These are phyloP conservation scores for Helianthus tuberosus DNA, from an alignment of 129 eudicot species.

Conservation along the genomic window DNA sequence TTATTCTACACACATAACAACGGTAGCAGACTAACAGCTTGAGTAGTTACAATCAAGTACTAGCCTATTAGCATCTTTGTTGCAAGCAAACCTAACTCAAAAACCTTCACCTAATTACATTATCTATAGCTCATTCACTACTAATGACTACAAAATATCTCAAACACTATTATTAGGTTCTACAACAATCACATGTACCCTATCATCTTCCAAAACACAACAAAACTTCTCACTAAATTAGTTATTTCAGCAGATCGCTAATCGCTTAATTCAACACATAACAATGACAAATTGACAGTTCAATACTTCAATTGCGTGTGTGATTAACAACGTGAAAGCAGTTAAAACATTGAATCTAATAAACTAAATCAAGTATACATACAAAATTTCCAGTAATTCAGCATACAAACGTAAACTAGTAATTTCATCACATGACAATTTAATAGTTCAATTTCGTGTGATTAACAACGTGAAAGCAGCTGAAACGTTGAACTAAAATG, in stretches of 20 bases:
- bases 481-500: not conserved
- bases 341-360: not conserved
- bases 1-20: not conserved
- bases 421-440: not conserved
- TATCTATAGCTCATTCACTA: not conserved
- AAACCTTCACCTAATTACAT: not conserved
- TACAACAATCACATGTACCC: not conserved
- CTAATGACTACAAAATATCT: too few relatives aligned
- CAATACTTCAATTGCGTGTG: not conserved
- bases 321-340: conserved; percentile 16
- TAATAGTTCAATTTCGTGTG: too few relatives aligned
- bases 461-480: not conserved
- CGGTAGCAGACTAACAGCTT: not conserved
- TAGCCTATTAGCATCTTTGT: not conserved
- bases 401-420: too few relatives aligned
- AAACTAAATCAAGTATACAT: too few relatives aligned
- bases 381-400: too few relatives aligned
- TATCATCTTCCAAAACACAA: not conserved
- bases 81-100: not conserved
- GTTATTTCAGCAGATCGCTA: not conserved
- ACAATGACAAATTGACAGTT: not conserved
- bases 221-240: too few relatives aligned
- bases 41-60: conserved; percentile 11
- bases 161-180: not conserved
- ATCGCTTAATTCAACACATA: not conserved